Conservation (phyloP, 73 alveolate genomes). For the Blepharisma japonicum region DNA sequence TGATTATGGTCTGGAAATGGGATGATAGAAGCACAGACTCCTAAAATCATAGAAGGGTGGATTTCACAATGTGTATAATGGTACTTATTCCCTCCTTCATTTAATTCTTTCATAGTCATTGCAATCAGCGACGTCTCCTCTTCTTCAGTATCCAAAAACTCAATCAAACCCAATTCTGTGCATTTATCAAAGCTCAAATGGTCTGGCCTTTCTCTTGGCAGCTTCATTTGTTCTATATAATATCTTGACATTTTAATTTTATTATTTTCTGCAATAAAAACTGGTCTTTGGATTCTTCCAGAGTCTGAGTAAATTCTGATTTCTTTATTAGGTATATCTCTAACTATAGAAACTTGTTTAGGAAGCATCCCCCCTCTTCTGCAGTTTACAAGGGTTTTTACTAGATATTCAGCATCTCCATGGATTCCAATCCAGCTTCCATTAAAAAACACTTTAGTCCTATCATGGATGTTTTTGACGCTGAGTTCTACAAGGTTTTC, state of each 20-base stretch:
- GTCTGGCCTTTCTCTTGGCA: slow-evolving; percentile 28
- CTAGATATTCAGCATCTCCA: slow-evolving; percentile 80
- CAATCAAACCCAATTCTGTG: slow-evolving; percentile 87
- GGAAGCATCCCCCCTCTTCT: slow-evolving; percentile 67
- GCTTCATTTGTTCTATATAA: slow-evolving; percentile 27
- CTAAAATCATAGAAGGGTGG: slow-evolving; percentile 99
- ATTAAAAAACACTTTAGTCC: slow-evolving; percentile 93
- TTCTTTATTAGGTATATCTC: slow-evolving; percentile 92
- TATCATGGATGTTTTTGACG: slow-evolving; percentile 58
- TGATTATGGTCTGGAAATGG: slow-evolving; percentile 99
- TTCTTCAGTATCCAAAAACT: slow-evolving; percentile 99
- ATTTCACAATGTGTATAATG: slow-evolving; percentile 99
- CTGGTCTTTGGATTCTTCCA: slow-evolving; percentile 97
- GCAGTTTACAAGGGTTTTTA: slow-evolving; percentile 54
- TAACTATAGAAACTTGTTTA: slow-evolving; percentile 93
- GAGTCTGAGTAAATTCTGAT: slow-evolving; percentile 96
- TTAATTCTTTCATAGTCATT: slow-evolving; percentile 86
- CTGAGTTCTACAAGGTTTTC: slow-evolving; percentile 74
- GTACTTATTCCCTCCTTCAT: slow-evolving; percentile 48
- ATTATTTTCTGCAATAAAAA: slow-evolving; percentile 83
- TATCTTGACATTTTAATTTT: slow-evolving; percentile 32
- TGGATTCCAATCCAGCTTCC: slow-evolving; percentile 99
- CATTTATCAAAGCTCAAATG: slow-evolving; percentile 76
- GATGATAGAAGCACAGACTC: slow-evolving; percentile 98
- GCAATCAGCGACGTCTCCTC: slow-evolving; percentile 99